These are phyloP conservation scores for Biscogniauxia sp. DNA, from an alignment of 2,329 filamentous ascomycete species.

Conservation along the genomic window DNA sequence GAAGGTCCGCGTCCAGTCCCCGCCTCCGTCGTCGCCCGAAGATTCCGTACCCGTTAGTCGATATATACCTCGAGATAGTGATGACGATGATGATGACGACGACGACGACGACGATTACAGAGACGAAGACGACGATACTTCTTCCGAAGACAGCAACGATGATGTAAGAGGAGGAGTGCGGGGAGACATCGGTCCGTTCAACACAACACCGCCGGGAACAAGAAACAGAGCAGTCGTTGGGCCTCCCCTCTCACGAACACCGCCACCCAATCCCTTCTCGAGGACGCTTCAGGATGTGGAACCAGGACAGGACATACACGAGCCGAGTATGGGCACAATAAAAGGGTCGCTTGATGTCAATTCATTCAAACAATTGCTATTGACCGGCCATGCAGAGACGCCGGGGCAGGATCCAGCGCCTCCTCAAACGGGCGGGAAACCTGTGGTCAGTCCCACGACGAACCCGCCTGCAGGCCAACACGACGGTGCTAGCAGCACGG, in stretches of 20 bases:
- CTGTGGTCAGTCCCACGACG: conserved; percentile 14
- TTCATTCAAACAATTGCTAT: conserved; percentile 71
- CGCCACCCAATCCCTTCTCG: conserved; percentile 54
- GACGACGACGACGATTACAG: too few species aligned
- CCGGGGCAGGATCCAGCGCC: conserved; percentile 26
- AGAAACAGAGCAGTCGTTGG: conserved; percentile 16
- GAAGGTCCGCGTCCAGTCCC: conserved; percentile 66
- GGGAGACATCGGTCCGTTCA: conserved; percentile 25
- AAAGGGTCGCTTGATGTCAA: conserved; percentile 67
- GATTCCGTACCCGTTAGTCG: conserved; percentile 38
- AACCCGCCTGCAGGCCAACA: conserved; percentile 22
- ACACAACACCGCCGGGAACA: conserved; percentile 15
- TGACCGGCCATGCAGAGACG: conserved; percentile 64
- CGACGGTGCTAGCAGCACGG: conserved; percentile 52
- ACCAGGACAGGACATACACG: conserved; percentile 32
- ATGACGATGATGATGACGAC: conserved; percentile 19
- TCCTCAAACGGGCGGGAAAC: conserved; percentile 20
- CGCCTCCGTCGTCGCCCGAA: conserved; percentile 59
- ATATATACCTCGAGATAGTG: conserved; percentile 25
- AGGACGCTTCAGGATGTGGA: conserved; percentile 54
- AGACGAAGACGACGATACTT: neutral
- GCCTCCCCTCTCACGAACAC: conserved; percentile 29
- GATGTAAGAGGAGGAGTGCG: conserved; percentile 27
- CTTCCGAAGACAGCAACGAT: conserved; percentile 10
- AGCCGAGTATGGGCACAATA: conserved; percentile 30